phyloP scores from a whole-genome alignment of 805 yeast species.

The Saturnispora ahearnii region DNA sequence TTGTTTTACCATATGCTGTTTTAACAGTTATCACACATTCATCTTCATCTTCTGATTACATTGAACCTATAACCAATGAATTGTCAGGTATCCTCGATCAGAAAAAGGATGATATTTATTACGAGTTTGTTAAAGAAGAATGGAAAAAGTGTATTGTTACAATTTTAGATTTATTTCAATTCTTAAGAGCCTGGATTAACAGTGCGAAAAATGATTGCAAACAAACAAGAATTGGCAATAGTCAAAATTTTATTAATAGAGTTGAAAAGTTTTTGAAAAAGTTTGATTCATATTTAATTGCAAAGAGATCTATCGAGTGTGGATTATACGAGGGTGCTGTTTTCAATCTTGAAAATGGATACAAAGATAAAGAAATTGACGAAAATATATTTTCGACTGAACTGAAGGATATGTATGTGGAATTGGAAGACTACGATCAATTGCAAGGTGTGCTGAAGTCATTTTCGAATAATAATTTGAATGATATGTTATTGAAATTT shows the following conservation, averaged over 20 bases:
- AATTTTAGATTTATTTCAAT: slow-evolving; percentile 72
- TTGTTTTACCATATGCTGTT: slow-evolving; percentile 68
- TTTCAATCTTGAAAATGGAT: slow-evolving; percentile 72
- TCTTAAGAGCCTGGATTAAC: slow-evolving; percentile 67
- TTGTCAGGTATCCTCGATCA: slow-evolving; percentile 48
- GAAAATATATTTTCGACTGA: slow-evolving; percentile 36
- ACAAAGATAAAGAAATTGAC: slow-evolving; percentile 32
- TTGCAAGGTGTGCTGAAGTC: slow-evolving; percentile 75
- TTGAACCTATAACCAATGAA: slow-evolving; percentile 46
- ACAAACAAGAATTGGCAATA: background rate
- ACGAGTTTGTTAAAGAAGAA: slow-evolving; percentile 47
- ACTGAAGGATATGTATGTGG: slow-evolving; percentile 76
- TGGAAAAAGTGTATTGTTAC: slow-evolving; percentile 60
- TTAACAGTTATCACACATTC: slow-evolving; percentile 41
- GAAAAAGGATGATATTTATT: slow-evolving; percentile 35
- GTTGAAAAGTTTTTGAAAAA: slow-evolving; percentile 41
- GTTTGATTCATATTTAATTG: slow-evolving; percentile 64
- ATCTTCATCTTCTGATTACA: slow-evolving; percentile 29
- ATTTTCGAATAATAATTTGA: slow-evolving; percentile 58
- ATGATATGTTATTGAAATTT: slow-evolving; percentile 71
- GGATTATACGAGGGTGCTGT: slow-evolving; percentile 83
- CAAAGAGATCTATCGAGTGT: slow-evolving; percentile 71
- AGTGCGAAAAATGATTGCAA: slow-evolving; percentile 28
- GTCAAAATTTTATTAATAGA: slow-evolving; percentile 12
- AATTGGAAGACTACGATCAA: slow-evolving; percentile 82